Evolutionary conservation across 345 rosid genomes (phyloP).

Genomic region (Boechera retrofracta): DNA sequence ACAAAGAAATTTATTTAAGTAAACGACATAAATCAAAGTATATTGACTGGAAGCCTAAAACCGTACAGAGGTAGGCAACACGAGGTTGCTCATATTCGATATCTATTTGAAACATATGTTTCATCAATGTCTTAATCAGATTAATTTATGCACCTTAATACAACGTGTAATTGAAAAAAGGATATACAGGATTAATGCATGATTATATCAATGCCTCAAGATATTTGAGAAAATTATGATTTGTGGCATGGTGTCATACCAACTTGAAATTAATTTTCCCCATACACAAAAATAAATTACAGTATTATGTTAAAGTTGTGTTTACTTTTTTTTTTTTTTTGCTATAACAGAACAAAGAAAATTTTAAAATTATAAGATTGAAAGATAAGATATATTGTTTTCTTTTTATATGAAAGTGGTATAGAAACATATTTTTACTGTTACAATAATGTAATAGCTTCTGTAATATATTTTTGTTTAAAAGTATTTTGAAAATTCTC

Average conservation of each 20-base stretch:
- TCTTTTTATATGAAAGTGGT: background rate
- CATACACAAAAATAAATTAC: too few relatives aligned
- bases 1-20: too few relatives aligned
- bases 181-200: background rate
- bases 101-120: background rate
- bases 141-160: conserved; percentile 2
- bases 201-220: background rate
- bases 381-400: background rate
- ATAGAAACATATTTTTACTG: background rate
- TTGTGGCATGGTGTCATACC: too few relatives aligned
- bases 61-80: too few relatives aligned
- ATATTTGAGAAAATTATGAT: too few relatives aligned
- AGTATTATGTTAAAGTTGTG: background rate
- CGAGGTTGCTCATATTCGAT: too few relatives aligned
- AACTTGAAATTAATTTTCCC: too few relatives aligned
- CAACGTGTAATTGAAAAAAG: background rate
- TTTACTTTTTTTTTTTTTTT: background rate
- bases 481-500: background rate
- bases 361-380: background rate
- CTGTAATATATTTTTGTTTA: background rate
- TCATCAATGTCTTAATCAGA: background rate
- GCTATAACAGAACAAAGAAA: background rate
- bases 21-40: too few relatives aligned
- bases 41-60: too few relatives aligned
- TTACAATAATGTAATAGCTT: background rate